Conservation (phyloP, 768 basidiomycete species). For the Gautieria morchelliformis region DNA sequence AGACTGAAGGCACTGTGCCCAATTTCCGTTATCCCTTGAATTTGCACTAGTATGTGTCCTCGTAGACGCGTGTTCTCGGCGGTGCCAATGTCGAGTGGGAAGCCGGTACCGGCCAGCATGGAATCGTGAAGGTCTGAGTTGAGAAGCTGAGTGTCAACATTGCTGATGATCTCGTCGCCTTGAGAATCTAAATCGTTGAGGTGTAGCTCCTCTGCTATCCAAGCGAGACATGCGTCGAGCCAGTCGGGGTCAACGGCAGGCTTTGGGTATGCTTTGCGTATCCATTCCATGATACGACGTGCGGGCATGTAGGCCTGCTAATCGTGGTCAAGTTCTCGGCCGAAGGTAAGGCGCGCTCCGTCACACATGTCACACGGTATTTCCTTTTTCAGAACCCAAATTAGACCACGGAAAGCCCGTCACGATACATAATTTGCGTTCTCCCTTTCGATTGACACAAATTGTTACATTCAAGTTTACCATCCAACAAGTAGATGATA, state of each 20-base stretch:
- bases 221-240: constrained; percentile 63
- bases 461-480: too few relatives aligned
- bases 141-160: constrained; percentile 58
- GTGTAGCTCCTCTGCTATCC: constrained; percentile 41
- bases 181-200: constrained; percentile 31
- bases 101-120: constrained; percentile 59
- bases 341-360: neutral
- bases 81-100: constrained; percentile 37
- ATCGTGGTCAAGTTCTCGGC: neutral
- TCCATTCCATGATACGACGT: constrained; percentile 26
- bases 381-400: too few relatives aligned
- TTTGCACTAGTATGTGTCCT: constrained; percentile 58
- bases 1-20: constrained; percentile 76
- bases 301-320: neutral
- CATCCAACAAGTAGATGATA: too few relatives aligned
- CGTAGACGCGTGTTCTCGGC: constrained; percentile 27
- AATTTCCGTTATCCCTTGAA: constrained; percentile 73
- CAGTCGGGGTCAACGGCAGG: constrained; percentile 65
- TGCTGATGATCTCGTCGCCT: constrained; percentile 35
- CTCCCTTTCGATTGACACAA: too few relatives aligned
- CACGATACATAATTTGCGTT: too few relatives aligned
- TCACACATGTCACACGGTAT: neutral
- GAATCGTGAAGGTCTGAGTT: constrained; percentile 67
- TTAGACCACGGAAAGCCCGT: too few relatives aligned
- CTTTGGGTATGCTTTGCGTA: constrained; percentile 44